Base-by-base conservation (phyloP, 129 eudicot species). In the Helianthus tuberosus region DNA sequence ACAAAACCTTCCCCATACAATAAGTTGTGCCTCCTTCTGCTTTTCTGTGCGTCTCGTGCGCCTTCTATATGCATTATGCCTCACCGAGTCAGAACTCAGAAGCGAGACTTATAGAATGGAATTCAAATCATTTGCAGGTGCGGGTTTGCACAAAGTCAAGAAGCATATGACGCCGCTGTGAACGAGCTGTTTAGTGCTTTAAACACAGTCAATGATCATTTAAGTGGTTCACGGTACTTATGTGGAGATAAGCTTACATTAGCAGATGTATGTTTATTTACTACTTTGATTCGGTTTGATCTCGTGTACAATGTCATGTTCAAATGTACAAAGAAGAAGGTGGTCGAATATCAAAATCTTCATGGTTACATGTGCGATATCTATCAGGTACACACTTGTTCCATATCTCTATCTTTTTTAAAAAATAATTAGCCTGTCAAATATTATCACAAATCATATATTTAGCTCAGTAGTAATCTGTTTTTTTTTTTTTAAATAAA, bases 141-240 rank as follows among this genome's bases (percentile, higher is more conserved):
- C 57, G 98, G 97, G 72, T 94, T 94, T 83, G 99, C 99, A 13
- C 99, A 94, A 75, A 94, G 91, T 69, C 99, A 94, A 72, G 97
- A 91, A 78, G 99, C 99, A 1, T 94, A 94, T 36, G 97, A 94
- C 36, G 47, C 44, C 7, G 97, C 97, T 7, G 99, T 84, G 36
- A 83, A 88, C 39, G 96, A 78, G 75, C 68, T 94, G 86, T 94
- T 94, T 75, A 76, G 69, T 61, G 80, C 91, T 14, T 72, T 94
- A 62, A 86, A 86, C 72, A 67, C 46, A 83, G 64, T 94, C 16
- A 91, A 94, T 63, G 84, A 88, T 77, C 99, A 90, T 82, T 81
- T 94, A 80, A 78, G 79, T 49, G 64, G 86, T 41, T 83, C 87
- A 0, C 84, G 97, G 43, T 94, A 88, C 69, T 73, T 94, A 64